phyloP scores from a whole-genome alignment of 768 basidiomycete species.

The Leccinum incarnatum region DNA sequence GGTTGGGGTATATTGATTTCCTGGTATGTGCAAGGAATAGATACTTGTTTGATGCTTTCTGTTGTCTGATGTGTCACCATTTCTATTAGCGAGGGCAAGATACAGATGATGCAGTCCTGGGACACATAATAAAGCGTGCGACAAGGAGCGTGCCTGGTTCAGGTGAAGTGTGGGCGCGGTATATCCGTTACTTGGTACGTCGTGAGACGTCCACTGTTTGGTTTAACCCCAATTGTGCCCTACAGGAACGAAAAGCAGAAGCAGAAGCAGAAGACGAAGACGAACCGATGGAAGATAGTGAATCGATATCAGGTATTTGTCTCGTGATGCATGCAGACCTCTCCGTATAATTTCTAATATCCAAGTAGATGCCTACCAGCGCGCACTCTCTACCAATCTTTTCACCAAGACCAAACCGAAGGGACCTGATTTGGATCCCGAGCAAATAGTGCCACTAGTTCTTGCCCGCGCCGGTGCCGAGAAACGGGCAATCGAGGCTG shows the following conservation, averaged over 20 bases:
- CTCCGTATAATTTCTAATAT: constrained; percentile 6
- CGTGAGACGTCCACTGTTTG: not conserved
- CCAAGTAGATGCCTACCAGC: constrained; percentile 51
- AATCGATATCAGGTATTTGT: constrained; percentile 26
- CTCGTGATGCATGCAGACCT: not conserved
- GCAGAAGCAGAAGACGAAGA: constrained; percentile 12
- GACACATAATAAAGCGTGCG: constrained; percentile 51
- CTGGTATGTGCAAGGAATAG: constrained; percentile 44
- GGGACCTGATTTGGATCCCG: constrained; percentile 45
- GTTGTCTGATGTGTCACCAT: not conserved
- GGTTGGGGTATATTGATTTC: constrained; percentile 71
- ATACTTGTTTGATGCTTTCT: not conserved
- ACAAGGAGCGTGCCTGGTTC: constrained; percentile 70
- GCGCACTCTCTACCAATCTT: constrained; percentile 53
- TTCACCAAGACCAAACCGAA: constrained; percentile 36
- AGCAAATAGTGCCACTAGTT: constrained; percentile 61
- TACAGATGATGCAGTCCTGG: constrained; percentile 41
- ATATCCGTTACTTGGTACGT: constrained; percentile 67
- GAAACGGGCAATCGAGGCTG: constrained; percentile 50
- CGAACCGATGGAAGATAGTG: constrained; percentile 16
- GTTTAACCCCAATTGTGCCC: not conserved
- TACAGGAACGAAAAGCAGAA: constrained; percentile 22
- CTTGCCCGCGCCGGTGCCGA: constrained; percentile 66
- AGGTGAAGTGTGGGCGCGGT: constrained; percentile 77
- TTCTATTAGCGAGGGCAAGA: constrained; percentile 33